These are phyloP conservation scores for Ramaria sp. DNA, from an alignment of 768 basidiomycete genomes.

Conservation along the genomic window DNA sequence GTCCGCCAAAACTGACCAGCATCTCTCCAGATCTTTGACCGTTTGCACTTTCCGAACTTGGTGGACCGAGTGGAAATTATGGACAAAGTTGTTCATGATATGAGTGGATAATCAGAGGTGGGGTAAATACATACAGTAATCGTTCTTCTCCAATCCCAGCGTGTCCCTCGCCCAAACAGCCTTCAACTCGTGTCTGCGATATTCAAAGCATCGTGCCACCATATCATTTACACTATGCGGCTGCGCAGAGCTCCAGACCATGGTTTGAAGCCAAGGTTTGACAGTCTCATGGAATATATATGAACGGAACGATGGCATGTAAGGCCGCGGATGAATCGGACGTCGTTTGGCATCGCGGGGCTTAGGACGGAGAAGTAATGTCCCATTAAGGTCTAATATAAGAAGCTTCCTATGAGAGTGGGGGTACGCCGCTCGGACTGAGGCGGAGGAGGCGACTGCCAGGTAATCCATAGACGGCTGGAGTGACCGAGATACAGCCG, in stretches of 20 bases:
- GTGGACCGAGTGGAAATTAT: conserved; percentile 6
- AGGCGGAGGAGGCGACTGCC: neutral
- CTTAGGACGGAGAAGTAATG: conserved; percentile 34
- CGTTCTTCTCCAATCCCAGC: conserved; percentile 45
- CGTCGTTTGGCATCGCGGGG: conserved; percentile 15
- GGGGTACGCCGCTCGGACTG: neutral
- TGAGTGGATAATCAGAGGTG: neutral
- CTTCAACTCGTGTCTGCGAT: conserved; percentile 14
- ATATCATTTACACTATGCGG: conserved; percentile 70
- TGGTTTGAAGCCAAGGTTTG: conserved; percentile 63
- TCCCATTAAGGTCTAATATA: conserved; percentile 68
- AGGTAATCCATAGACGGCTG: too few relatives aligned
- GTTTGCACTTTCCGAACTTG: conserved; percentile 35
- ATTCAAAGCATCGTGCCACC: conserved; percentile 50
- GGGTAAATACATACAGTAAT: conserved; percentile 51
- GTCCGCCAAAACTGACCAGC: conserved; percentile 41
- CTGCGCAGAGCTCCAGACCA: conserved; percentile 86
- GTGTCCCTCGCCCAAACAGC: conserved; percentile 77
- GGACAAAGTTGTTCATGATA: neutral
- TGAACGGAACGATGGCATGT: conserved; percentile 44
- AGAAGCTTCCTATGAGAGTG: conserved; percentile 39
- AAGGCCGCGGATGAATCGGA: conserved; percentile 49
- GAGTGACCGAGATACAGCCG: too few relatives aligned
- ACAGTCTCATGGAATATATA: conserved; percentile 56
- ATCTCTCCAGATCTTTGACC: conserved; percentile 63